A percentile compares a stretch with the other conserved stretches of the same genome.
Conservation (phyloP, 495 filamentous ascomycete genomes). For the Penicillium maclennaniae region DNA sequence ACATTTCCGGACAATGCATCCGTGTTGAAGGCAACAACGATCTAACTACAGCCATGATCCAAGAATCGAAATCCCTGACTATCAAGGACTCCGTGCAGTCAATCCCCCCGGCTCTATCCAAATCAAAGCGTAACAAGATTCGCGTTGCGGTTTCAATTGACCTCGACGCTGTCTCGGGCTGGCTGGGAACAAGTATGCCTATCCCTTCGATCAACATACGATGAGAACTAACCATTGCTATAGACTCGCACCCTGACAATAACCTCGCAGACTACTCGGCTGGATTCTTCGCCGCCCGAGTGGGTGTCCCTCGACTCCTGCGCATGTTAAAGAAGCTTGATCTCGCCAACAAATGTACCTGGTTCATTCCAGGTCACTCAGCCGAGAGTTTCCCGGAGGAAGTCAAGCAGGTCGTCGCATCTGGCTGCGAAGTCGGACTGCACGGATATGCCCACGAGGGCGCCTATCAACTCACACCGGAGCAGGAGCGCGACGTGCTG, state of each 20-base stretch:
- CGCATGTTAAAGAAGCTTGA: conserved; percentile 53
- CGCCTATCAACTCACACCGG: conserved; percentile 49
- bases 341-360: conserved; percentile 52
- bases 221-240: neutral
- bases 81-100: conserved; percentile 8
- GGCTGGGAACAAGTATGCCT: conserved; percentile 50
- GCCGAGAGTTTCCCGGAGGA: conserved; percentile 57
- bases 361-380: conserved; percentile 63
- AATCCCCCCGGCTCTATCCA: conserved; percentile 23
- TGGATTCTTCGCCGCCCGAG: conserved; percentile 56
- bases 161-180: conserved; percentile 58
- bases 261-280: conserved; percentile 53
- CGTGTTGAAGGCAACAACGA: conserved; percentile 52
- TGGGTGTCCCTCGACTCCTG: conserved; percentile 57
- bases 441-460: conserved; percentile 63
- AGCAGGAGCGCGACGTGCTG: conserved; percentile 57
- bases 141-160: conserved; percentile 54
- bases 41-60: neutral
- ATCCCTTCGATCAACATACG: neutral
- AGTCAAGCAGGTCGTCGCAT: conserved; percentile 49
- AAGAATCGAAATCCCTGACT: neutral
- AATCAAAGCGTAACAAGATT: conserved; percentile 38
- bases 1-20: conserved; percentile 52
- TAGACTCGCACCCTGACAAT: conserved; percentile 13
- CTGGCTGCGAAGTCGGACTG: conserved; percentile 55